A percentile compares a stretch with the other conserved stretches of the same genome.
Evolutionary conservation across 805 yeast species (phyloP).

Genomic region (Saturnispora dispora): DNA sequence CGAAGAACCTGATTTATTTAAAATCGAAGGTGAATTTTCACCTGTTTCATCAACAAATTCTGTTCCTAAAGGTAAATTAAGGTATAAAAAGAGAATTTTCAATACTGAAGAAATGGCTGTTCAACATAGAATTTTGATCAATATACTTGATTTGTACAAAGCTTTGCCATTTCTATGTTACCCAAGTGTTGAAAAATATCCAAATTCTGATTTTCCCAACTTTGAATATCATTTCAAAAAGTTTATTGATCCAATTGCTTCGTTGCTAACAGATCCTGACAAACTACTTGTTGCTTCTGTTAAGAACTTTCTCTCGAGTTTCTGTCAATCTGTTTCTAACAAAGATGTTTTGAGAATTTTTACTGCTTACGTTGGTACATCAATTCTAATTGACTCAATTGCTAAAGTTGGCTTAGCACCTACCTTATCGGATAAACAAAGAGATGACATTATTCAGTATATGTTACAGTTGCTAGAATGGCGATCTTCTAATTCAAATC

Average conservation of each 20-base stretch:
- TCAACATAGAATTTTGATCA: conserved; percentile 17
- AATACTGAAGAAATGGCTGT: background rate
- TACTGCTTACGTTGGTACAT: conserved; percentile 32
- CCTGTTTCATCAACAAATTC: background rate
- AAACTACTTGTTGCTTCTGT: conserved; percentile 28
- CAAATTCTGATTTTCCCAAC: conserved; percentile 8
- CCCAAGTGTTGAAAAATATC: conserved; percentile 8
- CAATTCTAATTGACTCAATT: conserved; percentile 30
- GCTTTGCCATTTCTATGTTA: conserved; percentile 29
- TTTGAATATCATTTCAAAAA: conserved; percentile 18
- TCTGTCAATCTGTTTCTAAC: conserved; percentile 27
- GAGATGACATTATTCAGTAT: conserved; percentile 31
- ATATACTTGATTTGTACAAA: conserved; percentile 25
- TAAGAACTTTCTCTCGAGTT: conserved; percentile 28
- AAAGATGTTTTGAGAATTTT: conserved; percentile 24
- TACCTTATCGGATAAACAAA: conserved; percentile 14
- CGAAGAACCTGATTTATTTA: conserved; percentile 7
- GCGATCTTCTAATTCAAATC: conserved; percentile 22
- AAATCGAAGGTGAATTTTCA: background rate
- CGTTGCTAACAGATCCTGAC: conserved; percentile 32
- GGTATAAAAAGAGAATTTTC: background rate
- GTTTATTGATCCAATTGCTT: conserved; percentile 27
- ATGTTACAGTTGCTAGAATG: conserved; percentile 32
- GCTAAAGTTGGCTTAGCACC: conserved; percentile 24
- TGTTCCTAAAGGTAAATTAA: conserved; percentile 1